Base-by-base conservation (phyloP, 1,284 basidiomycete genomes). In the Neotropicomus parvogracilis region DNA sequence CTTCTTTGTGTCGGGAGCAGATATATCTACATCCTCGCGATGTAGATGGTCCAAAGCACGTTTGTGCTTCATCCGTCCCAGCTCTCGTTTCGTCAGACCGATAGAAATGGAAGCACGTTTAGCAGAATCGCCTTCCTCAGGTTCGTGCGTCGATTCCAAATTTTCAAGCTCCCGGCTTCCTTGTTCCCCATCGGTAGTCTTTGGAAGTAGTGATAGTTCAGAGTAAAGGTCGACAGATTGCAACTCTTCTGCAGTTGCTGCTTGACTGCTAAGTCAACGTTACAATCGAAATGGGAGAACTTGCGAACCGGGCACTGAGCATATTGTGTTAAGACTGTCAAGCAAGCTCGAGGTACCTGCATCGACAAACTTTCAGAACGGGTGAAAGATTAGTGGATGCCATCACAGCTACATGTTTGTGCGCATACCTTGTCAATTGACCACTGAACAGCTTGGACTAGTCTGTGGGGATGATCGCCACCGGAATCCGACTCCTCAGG, bases 211-310 rank as follows among this genome's bases (percentile, higher is more conserved):
- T 1, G 69, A 65, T 16, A 90, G 71, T 35, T 76, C 70, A 4
- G 72, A 68, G 58, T 90, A 89, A 3, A 88, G 66, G 44, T 85
- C 79, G 3, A 88, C 69, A 3, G 66, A 59, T 52, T 75, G 71
- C 6, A 83, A 62, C 10, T 80, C 78, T 8, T 70, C 71, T 6
- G 60, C 43, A 0, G 75, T 70, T 10, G 79, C 82, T 83, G 58
- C 40, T 50, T 19, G 10, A 52, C 12, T 32, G 39, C 1, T 46
- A 44, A 43, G 27, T 37, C 37, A 17, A 41, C 3, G n/a, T 24
- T 12, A 47, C 11, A 20, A 38, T 42, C 11, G 20, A 45, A 50
- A 24, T 73, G 48, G 5, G 70, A 52, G 41, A 61, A 48, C 45
- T n/a, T n/a, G 42, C 62, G 33, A 43, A 60, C 62, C 65, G 27